Base-by-base conservation (phyloP, 2,329 filamentous ascomycete genomes). In the Alternaria consortialis region DNA sequence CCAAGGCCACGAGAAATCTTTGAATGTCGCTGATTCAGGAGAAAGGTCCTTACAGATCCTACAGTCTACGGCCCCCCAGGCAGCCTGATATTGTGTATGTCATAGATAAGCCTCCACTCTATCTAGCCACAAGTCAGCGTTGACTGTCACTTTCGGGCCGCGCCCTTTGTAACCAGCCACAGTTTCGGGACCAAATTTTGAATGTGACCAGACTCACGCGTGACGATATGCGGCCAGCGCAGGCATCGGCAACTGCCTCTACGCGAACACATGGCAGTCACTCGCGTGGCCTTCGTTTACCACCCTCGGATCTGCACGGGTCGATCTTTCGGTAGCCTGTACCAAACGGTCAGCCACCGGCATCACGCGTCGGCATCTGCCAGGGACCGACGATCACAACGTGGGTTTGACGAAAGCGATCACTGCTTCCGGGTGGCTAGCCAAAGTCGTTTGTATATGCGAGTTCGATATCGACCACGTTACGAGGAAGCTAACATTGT, bases 291-390 rank as follows among this genome's bases (percentile, higher is more conserved):
- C 29, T 44, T 46, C 34, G 31, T 47, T 44, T 12, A 56, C 17
- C 34, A 52, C n/a, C 12, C 15, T 39, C 40, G 47, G 58, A 44
- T 32, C 43, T n/a, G 13, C 29, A 25, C 27, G 39, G 39, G 39
- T 25, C 47, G 53, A 60, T 57, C 46, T 32, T 40, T 46, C 20
- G n/a, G 46, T 34, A 52, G 42, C 9, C 11, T 37, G 46, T 60
- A 51, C 9, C 42, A 60, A 42, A 48, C 58, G 53, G 58, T 46
- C 47, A 52, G 29, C 31, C 42, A 48, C 42, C 53, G 53, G 58
- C 58, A 53, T 31, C 27, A 34, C 40, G 34, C 57, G 39, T 57
- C 40, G 31, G 29, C 46, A 44, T 50, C 13, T 54, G 25, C 44
- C 46, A 60, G 29, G 23, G 36, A 17, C 34, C 27, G 46, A 56